A percentile compares a stretch with the other conserved stretches of the same genome.
Evolutionary conservation across 2,329 filamentous ascomycete species (phyloP).

Genomic region (Kalaharituber pfeilii): DNA sequence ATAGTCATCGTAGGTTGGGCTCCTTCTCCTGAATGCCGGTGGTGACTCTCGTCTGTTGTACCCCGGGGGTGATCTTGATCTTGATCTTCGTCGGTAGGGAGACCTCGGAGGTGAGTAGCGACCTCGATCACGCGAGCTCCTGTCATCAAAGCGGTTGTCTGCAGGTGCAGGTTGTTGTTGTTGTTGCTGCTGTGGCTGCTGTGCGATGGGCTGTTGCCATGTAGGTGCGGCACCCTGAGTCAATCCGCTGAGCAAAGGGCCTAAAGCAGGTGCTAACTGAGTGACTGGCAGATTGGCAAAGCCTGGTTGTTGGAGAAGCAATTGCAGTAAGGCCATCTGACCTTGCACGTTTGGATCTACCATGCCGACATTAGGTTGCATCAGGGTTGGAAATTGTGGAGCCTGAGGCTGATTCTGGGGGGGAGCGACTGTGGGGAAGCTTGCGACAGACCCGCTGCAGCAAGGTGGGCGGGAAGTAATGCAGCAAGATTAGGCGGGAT

Average conservation of each 20-base stretch:
- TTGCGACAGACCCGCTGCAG: conserved; percentile 23
- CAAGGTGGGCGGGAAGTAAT: conserved; percentile 13
- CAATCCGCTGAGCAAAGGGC: conserved; percentile 5
- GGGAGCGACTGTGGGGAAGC: conserved; percentile 25
- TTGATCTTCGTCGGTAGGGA: conserved; percentile 44
- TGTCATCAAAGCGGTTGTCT: conserved; percentile 6
- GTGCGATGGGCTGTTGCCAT: conserved; percentile 6
- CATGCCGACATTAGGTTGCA: conserved; percentile 19
- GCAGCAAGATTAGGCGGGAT: conserved; percentile 22
- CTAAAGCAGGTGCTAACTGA: conserved; percentile 12
- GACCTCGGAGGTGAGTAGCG: conserved; percentile 45
- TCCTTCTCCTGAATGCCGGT: conserved; percentile 32
- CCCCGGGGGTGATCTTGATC: conserved; percentile 65
- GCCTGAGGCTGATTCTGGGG: conserved; percentile 29
- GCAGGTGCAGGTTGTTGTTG: conserved; percentile 1
- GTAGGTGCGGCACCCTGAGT: conserved; percentile 6
- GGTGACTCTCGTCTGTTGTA: conserved; percentile 46
- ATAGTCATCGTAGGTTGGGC: conserved; percentile 56
- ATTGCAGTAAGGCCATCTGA: conserved; percentile 39
- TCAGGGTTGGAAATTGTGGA: conserved; percentile 23
- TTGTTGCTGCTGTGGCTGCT: not conserved
- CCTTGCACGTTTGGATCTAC: conserved; percentile 18
- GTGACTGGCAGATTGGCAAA: conserved; percentile 9
- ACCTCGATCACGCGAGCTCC: conserved; percentile 35
- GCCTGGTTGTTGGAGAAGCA: conserved; percentile 33